These are phyloP conservation scores for Candida germanica DNA, from an alignment of 805 yeast species.

Conservation along the genomic window DNA sequence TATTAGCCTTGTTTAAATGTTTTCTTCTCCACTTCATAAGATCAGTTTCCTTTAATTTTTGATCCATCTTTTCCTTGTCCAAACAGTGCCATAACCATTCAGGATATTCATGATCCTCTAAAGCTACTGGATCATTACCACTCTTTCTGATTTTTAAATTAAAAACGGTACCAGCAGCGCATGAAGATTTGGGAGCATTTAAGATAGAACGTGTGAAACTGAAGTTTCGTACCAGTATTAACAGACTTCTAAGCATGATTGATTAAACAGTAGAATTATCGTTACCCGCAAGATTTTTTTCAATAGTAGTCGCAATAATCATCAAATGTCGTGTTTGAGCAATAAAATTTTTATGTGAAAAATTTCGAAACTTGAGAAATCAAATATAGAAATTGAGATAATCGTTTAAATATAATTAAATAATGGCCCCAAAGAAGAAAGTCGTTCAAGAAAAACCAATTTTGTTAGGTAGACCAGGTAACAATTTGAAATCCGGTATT, in stretches of 20 bases:
- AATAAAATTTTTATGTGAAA: slow-evolving; percentile 8
- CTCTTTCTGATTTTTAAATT: slow-evolving; percentile 71
- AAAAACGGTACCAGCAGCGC: slow-evolving; percentile 70
- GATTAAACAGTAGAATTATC: slow-evolving; percentile 1
- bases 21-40: slow-evolving; percentile 63
- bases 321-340: slow-evolving; percentile 6
- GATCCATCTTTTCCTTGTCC: slow-evolving; percentile 61
- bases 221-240: slow-evolving; percentile 3
- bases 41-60: slow-evolving; percentile 56
- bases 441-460: slow-evolving; percentile 64
- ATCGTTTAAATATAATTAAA: slow-evolving; percentile 9
- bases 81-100: slow-evolving; percentile 90
- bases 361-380: slow-evolving; percentile 1
- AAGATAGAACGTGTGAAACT: slow-evolving; percentile 1
- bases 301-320: not conserved
- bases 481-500: slow-evolving; percentile 59
- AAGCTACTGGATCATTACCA: slow-evolving; percentile 86
- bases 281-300: slow-evolving; percentile 9
- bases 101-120: slow-evolving; percentile 87
- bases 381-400: not conserved
- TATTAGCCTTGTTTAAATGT: slow-evolving; percentile 64
- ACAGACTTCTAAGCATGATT: slow-evolving; percentile 3
- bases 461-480: slow-evolving; percentile 75
- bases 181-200: slow-evolving; percentile 20
- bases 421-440: slow-evolving; percentile 76